phyloP scores from a whole-genome alignment of 305 asterid genomes.

The Lippia alba region DNA sequence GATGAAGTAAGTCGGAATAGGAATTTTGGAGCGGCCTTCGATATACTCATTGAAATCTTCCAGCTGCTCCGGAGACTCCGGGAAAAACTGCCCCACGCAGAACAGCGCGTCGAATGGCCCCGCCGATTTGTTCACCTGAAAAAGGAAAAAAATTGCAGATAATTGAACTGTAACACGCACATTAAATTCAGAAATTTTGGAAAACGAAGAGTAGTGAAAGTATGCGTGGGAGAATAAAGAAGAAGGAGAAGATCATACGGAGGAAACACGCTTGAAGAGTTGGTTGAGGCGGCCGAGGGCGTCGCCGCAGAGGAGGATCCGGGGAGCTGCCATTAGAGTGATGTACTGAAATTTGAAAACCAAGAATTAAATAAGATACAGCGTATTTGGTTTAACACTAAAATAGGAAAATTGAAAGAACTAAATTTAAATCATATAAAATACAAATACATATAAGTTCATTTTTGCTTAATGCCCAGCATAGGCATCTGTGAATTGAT shows the following conservation, averaged over 20 bases:
- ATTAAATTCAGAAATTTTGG: conserved; percentile 9
- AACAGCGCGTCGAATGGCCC: conserved; percentile 95
- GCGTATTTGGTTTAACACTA: no score
- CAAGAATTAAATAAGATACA: no score
- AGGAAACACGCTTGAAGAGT: conserved; percentile 79
- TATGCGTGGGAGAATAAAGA: neutral
- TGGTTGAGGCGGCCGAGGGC: conserved; percentile 86
- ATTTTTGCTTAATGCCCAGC: no score
- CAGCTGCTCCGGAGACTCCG: conserved; percentile 67
- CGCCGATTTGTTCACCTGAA: conserved; percentile 92
- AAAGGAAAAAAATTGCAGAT: conserved; percentile 19
- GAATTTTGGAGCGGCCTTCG: conserved; percentile 69
- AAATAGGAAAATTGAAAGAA: no score
- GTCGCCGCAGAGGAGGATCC: conserved; percentile 92
- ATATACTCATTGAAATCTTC: conserved; percentile 78
- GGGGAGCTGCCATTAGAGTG: conserved; percentile 56
- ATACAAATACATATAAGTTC: no score
- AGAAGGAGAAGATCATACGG: conserved; percentile 46
- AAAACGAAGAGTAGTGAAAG: neutral
- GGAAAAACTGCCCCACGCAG: conserved; percentile 95
- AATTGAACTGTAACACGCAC: conserved; percentile 16
- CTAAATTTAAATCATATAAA: no score
- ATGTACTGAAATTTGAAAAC: conserved; percentile 1
- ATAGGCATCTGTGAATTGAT: no score
- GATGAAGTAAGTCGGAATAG: conserved; percentile 83